A percentile compares a stretch with the other conserved stretches of the same genome.
Conservation (phyloP, 768 basidiomycete genomes). For the Panaeolus cyanescens region DNA sequence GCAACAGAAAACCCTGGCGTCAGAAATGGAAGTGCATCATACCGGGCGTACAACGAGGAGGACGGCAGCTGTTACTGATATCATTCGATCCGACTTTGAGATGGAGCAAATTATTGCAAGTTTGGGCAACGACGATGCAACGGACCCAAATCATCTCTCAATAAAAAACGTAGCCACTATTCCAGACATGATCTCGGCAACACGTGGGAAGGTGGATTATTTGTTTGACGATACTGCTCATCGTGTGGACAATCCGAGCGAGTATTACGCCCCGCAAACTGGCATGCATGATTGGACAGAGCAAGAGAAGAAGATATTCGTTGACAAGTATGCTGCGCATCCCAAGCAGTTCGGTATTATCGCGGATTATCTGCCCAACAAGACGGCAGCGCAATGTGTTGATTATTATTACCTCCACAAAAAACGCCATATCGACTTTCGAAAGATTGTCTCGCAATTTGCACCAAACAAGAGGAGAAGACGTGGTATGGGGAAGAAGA, state of each 20-base stretch:
- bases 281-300: slow-evolving; percentile 89
- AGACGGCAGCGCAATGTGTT: slow-evolving; percentile 87
- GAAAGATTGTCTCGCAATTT: slow-evolving; percentile 67
- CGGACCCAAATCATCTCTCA: slow-evolving; percentile 90
- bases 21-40: slow-evolving; percentile 42
- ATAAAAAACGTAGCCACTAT: slow-evolving; percentile 82
- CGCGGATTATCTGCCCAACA: slow-evolving; percentile 76
- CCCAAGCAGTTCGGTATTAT: slow-evolving; percentile 98
- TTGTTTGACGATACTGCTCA: slow-evolving; percentile 87
- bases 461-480: slow-evolving; percentile 69
- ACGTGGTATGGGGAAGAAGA: slow-evolving; percentile 67
- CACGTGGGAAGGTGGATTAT: slow-evolving; percentile 58
- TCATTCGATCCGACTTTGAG: slow-evolving; percentile 92
- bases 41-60: slow-evolving; percentile 71
- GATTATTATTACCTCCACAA: slow-evolving; percentile 95
- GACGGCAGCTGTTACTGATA: slow-evolving; percentile 78
- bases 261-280: slow-evolving; percentile 73
- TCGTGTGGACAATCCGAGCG: slow-evolving; percentile 70
- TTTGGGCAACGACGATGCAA: slow-evolving; percentile 87
- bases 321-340: slow-evolving; percentile 78
- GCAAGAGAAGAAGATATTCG: slow-evolving; percentile 76
- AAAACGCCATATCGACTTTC: slow-evolving; percentile 84
- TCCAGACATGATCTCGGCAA: slow-evolving; percentile 87
- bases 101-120: slow-evolving; percentile 98
- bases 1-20: slow-evolving; percentile 42